Evolutionary conservation across 2,329 filamentous ascomycete species (phyloP), one percentile per base, ranked within the genome.

Genomic region (Lachnellula subtilissima): DNA sequence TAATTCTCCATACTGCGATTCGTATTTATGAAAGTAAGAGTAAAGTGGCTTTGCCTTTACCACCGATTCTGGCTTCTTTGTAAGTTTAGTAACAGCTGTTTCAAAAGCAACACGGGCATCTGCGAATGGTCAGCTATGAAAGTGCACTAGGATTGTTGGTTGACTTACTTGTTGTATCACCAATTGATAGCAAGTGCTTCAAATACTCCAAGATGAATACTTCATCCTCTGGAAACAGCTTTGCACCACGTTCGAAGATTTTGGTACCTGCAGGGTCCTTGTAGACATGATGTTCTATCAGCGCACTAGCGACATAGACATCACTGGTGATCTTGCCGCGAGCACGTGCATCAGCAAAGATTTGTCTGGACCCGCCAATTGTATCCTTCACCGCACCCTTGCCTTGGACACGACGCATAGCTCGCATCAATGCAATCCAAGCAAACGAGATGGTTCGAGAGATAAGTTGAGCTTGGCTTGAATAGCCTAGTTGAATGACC

Each of bases 101-200:
- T 97, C 94, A 67, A 99, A 99, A 2, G 97, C 91, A 9, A 94
- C 92, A 62, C 94, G 85, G 36, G 94, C 94, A 79, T 99, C 91
- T 92, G 64, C 36, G 40, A 8, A 19, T 17, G 11, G 51, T 70
- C 64, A 70, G 64, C n/a, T 28, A 56, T 42, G 28, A 17, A 42
- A 4, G 1, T 15, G 23, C 3, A 23, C 5, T 2, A 40, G 7
- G 11, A 8, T 5, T 12, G 8, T 11, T 8, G 1, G 28, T 14
- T 32, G 14, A 79, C 89, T 80, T 80, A 95, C 90, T 97, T 35
- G 91, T 96, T 48, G 91, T 87, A 72, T 99, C 94, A 65, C 96
- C 93, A 69, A 89, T 91, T 12, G 89, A 87, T 66, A 97, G 88
- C 57, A 99, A 77, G 72, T 96, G 94, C 75, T 96, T 97, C 65